These are phyloP conservation scores for Dothistroma pini DNA, from an alignment of 2,329 filamentous ascomycete species.

Conservation along the genomic window DNA sequence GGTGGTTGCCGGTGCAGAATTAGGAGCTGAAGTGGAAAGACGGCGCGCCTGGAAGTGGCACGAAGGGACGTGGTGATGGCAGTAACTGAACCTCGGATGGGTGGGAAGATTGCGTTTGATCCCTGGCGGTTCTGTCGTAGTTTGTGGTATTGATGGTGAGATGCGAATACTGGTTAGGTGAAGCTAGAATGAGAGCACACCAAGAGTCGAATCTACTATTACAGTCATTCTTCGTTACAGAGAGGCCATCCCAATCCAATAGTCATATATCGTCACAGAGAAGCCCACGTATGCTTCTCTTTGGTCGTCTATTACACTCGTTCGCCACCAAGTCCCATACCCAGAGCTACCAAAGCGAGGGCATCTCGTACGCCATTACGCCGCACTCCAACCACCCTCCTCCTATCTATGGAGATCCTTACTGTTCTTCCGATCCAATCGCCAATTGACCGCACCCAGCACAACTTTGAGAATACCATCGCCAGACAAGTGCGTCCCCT, in stretches of 20 bases:
- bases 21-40: background rate
- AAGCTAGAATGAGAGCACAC: background rate
- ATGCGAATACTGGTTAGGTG: background rate
- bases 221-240: background rate
- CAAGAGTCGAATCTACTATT: background rate
- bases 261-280: background rate
- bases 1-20: background rate
- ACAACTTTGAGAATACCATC: constrained; percentile 78
- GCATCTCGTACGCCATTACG: background rate
- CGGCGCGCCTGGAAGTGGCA: background rate
- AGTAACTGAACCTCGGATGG: background rate
- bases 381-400: background rate
- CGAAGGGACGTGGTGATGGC: background rate
- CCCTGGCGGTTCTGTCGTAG: too few relatives aligned
- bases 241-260: background rate
- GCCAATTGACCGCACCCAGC: constrained; percentile 69
- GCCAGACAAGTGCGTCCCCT: constrained; percentile 56
- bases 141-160: background rate
- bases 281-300: background rate
- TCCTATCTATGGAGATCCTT: constrained; percentile 28
- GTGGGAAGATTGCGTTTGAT: too few relatives aligned
- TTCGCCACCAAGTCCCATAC: background rate
- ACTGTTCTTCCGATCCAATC: constrained; percentile 52
- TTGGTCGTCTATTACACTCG: background rate
- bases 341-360: background rate